Evolutionary conservation across 148 eudicot species (phyloP).

Genomic region (Pouteria glomerata): DNA sequence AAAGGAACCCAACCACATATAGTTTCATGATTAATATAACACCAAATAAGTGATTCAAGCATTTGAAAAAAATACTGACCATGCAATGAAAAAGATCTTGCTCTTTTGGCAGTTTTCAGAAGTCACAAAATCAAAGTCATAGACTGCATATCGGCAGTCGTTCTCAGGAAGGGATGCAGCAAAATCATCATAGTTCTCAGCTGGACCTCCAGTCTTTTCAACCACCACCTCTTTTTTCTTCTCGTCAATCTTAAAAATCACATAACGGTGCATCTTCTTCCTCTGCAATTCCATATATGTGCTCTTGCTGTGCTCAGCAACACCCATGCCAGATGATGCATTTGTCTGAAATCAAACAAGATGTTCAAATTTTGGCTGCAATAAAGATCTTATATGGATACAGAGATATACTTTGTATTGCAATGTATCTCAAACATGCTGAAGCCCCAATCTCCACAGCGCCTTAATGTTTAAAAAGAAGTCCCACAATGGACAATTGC

Average conservation of each 20-base stretch:
- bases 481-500: not conserved
- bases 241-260: constrained; percentile 75
- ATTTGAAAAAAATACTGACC: constrained; percentile 33
- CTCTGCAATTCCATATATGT: constrained; percentile 61
- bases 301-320: constrained; percentile 54
- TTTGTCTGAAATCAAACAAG: constrained; percentile 35
- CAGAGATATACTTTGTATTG: too few species aligned
- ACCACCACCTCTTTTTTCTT: constrained; percentile 69
- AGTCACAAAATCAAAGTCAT: constrained; percentile 66
- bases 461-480: not conserved
- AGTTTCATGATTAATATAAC: not conserved
- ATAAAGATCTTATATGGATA: not conserved
- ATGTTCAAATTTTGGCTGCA: not conserved
- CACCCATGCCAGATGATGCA: constrained; percentile 73
- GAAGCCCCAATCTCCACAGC: not conserved
- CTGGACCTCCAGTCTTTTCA: constrained; percentile 67
- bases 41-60: not conserved
- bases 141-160: constrained; percentile 76
- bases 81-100: constrained; percentile 69
- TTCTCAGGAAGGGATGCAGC: constrained; percentile 70
- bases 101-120: constrained; percentile 75
- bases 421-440: not conserved
- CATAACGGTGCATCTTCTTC: constrained; percentile 66
- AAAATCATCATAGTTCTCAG: constrained; percentile 72
- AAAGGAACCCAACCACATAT: not conserved